Conservation (phyloP, 83 land plant species). For the Picea abies region DNA sequence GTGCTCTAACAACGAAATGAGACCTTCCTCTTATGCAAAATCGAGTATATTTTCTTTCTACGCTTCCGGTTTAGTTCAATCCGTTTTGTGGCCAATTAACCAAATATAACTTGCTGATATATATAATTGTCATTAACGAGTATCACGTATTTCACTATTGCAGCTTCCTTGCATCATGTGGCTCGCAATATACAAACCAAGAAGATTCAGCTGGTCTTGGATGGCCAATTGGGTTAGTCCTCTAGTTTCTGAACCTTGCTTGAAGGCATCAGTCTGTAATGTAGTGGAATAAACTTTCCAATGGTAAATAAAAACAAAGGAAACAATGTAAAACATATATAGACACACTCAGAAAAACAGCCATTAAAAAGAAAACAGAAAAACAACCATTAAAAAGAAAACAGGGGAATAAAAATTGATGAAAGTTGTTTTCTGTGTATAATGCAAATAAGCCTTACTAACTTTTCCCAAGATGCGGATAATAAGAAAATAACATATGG, state of each 20-base stretch:
- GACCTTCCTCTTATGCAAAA: conserved; percentile 28
- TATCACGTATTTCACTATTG: conserved; percentile 11
- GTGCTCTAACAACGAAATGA: conserved; percentile 1
- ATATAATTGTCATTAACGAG: background rate
- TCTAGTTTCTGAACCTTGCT: background rate
- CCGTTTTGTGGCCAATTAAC: background rate
- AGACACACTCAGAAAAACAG: no score
- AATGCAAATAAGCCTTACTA: no score
- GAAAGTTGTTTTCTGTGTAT: no score
- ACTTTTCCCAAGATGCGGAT: no score
- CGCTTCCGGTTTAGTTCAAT: background rate
- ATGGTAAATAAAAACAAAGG: no score
- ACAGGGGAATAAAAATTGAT: no score
- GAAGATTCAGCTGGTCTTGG: conserved; percentile 69
- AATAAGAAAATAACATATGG: no score
- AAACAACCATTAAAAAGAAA: no score
- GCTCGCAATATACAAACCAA: conserved; percentile 81
- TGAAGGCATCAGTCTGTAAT: background rate
- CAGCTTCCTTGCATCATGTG: conserved; percentile 95
- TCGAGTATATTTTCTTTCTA: no score
- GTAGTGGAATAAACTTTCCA: background rate
- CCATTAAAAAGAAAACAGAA: no score
- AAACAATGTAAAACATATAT: no score
- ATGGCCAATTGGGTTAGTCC: conserved; percentile 61
- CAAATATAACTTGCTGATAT: background rate